These are phyloP conservation scores for Myxozyma kluyveri DNA, from an alignment of 805 yeast genomes.

Conservation along the genomic window DNA sequence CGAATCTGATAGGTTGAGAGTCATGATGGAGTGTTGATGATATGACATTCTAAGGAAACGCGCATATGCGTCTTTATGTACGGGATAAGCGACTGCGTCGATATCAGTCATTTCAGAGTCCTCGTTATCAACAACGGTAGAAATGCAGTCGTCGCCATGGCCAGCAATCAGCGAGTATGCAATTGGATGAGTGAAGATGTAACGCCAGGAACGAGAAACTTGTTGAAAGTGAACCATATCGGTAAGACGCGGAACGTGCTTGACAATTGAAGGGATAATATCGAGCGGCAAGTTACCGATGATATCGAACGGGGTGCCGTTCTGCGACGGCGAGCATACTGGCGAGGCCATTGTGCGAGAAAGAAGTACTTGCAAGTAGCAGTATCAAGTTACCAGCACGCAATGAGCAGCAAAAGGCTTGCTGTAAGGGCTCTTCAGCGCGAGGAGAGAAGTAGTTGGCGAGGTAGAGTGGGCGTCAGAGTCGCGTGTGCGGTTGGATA, in stretches of 20 bases:
- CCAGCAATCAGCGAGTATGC: conserved; percentile 17
- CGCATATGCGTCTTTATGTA: conserved; percentile 9
- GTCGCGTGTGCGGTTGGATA: not conserved
- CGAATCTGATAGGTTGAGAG: conserved; percentile 14
- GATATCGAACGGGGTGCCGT: conserved; percentile 13
- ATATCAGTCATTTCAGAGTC: not conserved
- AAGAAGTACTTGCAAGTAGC: no score
- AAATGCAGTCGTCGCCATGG: conserved; percentile 3
- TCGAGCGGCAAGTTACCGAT: conserved; percentile 25
- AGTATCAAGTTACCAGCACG: no score
- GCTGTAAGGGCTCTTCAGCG: no score
- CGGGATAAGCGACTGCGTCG: not conserved
- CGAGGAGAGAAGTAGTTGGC: not conserved
- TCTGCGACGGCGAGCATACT: not conserved
- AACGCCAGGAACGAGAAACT: conserved; percentile 23
- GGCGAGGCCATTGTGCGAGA: not conserved
- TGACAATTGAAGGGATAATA: conserved; percentile 18
- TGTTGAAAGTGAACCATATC: conserved; percentile 24
- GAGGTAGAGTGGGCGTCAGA: not conserved
- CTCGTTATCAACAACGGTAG: not conserved
- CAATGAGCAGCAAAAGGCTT: no score
- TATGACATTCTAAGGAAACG: conserved; percentile 23
- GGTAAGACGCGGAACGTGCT: conserved; percentile 25
- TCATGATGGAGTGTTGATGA: conserved; percentile 19
- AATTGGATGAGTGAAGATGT: conserved; percentile 25